Percentiles rank a stretch among this genome's conserved stretches.
Conservation (phyloP, 177 flowering plant genomes). For the Vitis hybrid region DNA sequence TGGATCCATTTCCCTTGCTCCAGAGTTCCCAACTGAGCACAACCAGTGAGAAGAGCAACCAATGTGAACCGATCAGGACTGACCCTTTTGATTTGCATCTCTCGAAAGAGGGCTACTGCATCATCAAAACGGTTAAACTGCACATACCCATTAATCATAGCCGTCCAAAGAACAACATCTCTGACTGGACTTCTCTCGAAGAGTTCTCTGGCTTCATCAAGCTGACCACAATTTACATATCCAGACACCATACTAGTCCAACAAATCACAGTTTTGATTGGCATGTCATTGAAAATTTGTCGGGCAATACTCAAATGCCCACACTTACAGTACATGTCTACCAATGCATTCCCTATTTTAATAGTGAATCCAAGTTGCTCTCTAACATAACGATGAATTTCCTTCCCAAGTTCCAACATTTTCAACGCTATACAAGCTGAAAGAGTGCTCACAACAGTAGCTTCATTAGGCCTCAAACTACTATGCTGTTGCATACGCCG, state of each 20-base stretch:
- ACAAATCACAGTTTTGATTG: constrained; percentile 59
- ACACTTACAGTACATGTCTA: constrained; percentile 74
- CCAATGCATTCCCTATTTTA: constrained; percentile 59
- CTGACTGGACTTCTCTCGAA: constrained; percentile 62
- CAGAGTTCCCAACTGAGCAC: constrained; percentile 73
- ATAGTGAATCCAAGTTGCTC: constrained; percentile 39
- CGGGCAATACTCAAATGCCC: constrained; percentile 48
- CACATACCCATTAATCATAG: constrained; percentile 86
- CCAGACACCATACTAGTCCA: constrained; percentile 81
- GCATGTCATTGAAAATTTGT: constrained; percentile 51
- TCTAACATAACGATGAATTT: constrained; percentile 43
- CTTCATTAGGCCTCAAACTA: constrained; percentile 52
- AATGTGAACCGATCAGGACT: constrained; percentile 61
- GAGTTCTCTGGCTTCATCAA: constrained; percentile 64
- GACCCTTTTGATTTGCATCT: constrained; percentile 58
- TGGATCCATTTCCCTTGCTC: constrained; percentile 91
- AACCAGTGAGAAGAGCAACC: constrained; percentile 71
- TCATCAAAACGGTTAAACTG: constrained; percentile 66
- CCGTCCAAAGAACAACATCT: constrained; percentile 82
- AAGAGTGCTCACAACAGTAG: constrained; percentile 64
- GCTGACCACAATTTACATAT: constrained; percentile 51
- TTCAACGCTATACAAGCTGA: constrained; percentile 66
- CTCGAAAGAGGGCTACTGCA: constrained; percentile 56
- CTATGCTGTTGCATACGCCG: constrained; percentile 36
- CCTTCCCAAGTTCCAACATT: constrained; percentile 56